These are phyloP conservation scores for Teunomyces pallodes DNA, from an alignment of 805 yeast species.

Conservation along the genomic window DNA sequence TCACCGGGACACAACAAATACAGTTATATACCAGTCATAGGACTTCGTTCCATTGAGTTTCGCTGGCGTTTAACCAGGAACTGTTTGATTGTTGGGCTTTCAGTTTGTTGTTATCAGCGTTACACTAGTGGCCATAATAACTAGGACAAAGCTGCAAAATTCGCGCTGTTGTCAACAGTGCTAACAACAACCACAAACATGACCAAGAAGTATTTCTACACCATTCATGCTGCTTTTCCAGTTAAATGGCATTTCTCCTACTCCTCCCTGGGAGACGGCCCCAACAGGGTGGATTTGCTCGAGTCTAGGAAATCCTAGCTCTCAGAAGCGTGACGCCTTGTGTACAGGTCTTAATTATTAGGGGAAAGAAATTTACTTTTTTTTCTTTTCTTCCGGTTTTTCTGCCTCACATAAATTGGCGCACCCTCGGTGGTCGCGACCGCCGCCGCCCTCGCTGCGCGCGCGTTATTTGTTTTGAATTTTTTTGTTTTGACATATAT, in stretches of 20 bases:
- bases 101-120: background rate
- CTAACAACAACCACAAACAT: background rate
- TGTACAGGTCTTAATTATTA: background rate
- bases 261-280: background rate
- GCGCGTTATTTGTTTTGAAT: slow-evolving; percentile 2
- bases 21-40: background rate
- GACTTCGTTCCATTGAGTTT: background rate
- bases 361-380: background rate
- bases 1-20: background rate
- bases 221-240: background rate
- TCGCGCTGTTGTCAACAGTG: background rate
- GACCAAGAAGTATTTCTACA: background rate
- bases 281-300: slow-evolving; percentile 2
- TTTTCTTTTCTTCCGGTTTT: background rate
- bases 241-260: background rate
- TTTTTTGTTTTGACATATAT: slow-evolving; percentile 1
- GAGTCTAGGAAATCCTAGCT: slow-evolving; percentile 1
- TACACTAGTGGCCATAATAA: background rate
- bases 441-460: background rate
- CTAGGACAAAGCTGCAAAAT: slow-evolving; percentile 1
- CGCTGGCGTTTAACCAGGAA: background rate
- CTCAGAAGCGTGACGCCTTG: background rate
- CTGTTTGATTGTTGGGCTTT: background rate
- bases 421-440: too few relatives aligned
- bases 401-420: background rate